Evolutionary conservation across 2,329 filamentous ascomycete species (phyloP).

Genomic region (Stenocarpella maydis): DNA sequence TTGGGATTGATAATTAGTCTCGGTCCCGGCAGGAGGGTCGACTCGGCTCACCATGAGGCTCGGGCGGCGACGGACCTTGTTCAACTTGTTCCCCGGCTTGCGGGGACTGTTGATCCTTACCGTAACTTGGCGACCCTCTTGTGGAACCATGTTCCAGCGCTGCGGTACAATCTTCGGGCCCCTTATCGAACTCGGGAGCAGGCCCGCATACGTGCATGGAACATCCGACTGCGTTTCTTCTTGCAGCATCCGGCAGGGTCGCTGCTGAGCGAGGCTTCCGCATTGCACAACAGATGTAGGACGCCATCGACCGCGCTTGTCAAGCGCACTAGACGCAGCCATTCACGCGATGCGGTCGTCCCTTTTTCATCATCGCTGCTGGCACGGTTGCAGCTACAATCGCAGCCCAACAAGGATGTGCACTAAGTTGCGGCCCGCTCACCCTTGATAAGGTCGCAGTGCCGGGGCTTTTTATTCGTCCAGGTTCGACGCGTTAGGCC

Average conservation of each 20-base stretch:
- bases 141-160: slow-evolving; percentile 20
- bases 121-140: slow-evolving; percentile 15
- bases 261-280: not conserved
- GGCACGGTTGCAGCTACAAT: not conserved
- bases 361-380: slow-evolving; percentile 1
- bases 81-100: slow-evolving; percentile 19
- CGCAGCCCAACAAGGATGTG: slow-evolving; percentile 1
- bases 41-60: slow-evolving; percentile 14
- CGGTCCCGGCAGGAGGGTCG: not conserved
- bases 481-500: slow-evolving; percentile 4
- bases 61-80: slow-evolving; percentile 18
- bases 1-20: slow-evolving; percentile 12
- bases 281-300: not conserved
- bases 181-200: slow-evolving; percentile 19
- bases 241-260: not conserved
- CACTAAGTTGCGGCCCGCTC: slow-evolving; percentile 27
- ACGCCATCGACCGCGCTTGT: not conserved
- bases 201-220: not conserved
- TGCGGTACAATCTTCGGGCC: slow-evolving; percentile 16
- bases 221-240: not conserved
- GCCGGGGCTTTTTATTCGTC: slow-evolving; percentile 13
- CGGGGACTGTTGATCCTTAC: slow-evolving; percentile 19
- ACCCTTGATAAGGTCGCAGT: slow-evolving; percentile 6
- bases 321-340: slow-evolving; percentile 14
- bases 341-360: not conserved